Percentiles rank a stretch among this genome's conserved stretches.
Conservation (phyloP, 257 asterid genomes). For the Anisodus tanguticus region DNA sequence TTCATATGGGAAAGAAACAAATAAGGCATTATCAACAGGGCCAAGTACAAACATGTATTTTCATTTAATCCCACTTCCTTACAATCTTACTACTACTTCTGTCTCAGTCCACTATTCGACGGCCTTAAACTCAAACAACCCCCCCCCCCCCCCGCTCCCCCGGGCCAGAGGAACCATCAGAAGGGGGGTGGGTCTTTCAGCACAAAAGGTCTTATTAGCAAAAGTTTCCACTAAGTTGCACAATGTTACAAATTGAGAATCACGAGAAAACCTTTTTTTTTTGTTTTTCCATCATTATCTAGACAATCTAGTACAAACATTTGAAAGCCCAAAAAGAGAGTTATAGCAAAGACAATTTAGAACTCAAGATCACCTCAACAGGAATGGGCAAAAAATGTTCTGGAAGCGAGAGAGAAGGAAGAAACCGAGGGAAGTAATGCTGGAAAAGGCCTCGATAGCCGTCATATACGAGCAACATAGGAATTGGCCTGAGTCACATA, state of each 20-base stretch:
- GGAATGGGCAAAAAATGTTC: not conserved
- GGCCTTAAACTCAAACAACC: not conserved
- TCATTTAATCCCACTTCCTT: not conserved
- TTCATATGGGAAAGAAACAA: not conserved
- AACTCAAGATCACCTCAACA: slow-evolving; percentile 20
- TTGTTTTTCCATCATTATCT: slow-evolving; percentile 23
- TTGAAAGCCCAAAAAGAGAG: slow-evolving; percentile 9
- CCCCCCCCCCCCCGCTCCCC: not conserved
- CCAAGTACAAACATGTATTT: not conserved
- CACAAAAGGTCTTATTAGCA: not conserved
- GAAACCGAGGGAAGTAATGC: not conserved
- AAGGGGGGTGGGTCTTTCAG: not conserved
- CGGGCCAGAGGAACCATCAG: not conserved
- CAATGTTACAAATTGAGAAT: not conserved
- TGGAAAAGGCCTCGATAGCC: not conserved
- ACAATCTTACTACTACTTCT: not conserved
- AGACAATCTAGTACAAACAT: slow-evolving; percentile 18
- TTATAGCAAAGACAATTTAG: not conserved
- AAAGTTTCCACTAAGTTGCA: slow-evolving; percentile 7
- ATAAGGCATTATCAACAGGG: not conserved
- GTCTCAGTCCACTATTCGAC: not conserved
- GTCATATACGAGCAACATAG: slow-evolving; percentile 93
- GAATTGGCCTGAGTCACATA: slow-evolving; percentile 96
- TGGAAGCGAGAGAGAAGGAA: not conserved
- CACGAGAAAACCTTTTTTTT: not conserved